Evolutionary conservation across 805 yeast genomes (phyloP), one percentile per base, ranked within the genome.

Genomic region (Maudiozyma barnettii): DNA sequence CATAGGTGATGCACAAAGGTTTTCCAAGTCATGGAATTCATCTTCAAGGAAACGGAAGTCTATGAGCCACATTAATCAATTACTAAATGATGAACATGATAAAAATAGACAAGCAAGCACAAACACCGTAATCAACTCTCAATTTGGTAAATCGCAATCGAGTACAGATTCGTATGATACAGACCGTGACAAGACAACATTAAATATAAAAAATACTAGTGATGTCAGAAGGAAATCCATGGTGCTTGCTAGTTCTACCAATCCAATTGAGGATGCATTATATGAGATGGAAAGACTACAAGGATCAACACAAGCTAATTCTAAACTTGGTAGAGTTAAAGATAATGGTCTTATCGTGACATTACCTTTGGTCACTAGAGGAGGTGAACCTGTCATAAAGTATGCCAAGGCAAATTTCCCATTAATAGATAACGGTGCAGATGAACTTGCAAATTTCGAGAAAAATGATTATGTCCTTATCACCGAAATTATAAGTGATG

Each of bases 21-120:
- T 61, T 52, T 65, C 63, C 5, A 61, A 63, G 47, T 64, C 68
- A 5, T 64, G 68, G 68, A 64, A 64, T 43, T 63, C 66, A 4
- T 53, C 58, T 8, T 46, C 45, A 46, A 58, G 67, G 49, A 60
- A 60, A 44, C 47, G 66, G 18, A 64, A 62, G 49, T 64, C 65
- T 3, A 50, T 60, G 49, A 55, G 55, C 44, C 52, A 58, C 30
- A 45, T 57, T 20, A 52, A 54, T 29, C 47, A 48, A 20, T 44
- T 50, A 20, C 20, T 45, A 19, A 29, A 41, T 21, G 21, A 26
- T 13, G 18, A 20, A 19, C 37, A 26, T 3, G 35, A 23, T 22
- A 44, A 43, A 21, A n/a, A 44, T 40, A 58, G 61, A 47, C 48
- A 48, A 16, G 43, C 44, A 10, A 58, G 62, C 40, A 51, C 58